Conservation (phyloP, 306 rosid genomes). For the Rosa persica region DNA sequence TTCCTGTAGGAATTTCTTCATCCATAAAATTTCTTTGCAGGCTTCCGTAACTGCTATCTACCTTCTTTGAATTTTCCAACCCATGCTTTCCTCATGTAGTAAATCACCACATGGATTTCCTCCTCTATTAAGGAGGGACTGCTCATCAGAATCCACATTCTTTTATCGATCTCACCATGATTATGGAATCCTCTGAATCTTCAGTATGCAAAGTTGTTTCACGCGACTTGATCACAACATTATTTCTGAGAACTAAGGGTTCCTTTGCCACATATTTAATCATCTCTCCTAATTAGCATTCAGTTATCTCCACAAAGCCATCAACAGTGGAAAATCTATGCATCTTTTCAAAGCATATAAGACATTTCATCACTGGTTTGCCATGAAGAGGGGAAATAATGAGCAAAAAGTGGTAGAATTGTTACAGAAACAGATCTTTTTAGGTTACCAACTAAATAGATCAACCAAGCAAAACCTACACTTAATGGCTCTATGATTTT, state of each 20-base stretch:
- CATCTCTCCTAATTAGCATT: conserved; percentile 67
- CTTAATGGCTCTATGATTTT: no score
- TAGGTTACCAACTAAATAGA: no score
- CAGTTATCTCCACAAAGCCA: conserved; percentile 84
- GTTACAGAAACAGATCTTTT: no score
- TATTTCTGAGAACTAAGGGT: conserved; percentile 63
- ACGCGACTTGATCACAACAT: conserved; percentile 48
- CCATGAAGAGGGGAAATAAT: conserved; percentile 11
- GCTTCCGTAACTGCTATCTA: no score
- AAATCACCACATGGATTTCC: no score
- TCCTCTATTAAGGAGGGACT: no score
- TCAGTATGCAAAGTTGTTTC: conserved; percentile 65
- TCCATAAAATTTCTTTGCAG: no score
- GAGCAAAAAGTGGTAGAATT: conserved; percentile 3
- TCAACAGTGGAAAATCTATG: conserved; percentile 74
- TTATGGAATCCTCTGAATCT: conserved; percentile 81
- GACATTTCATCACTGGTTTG: conserved; percentile 49
- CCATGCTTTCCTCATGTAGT: no score
- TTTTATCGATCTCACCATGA: conserved; percentile 64
- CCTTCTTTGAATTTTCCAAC: no score
- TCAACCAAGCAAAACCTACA: no score
- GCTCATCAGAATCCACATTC: no score
- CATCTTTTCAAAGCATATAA: conserved; percentile 60
- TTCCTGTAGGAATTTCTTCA: no score
- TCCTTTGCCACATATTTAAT: conserved; percentile 72